Base-by-base conservation (phyloP, 331 rosid species). In the Pyrus hybrid region DNA sequence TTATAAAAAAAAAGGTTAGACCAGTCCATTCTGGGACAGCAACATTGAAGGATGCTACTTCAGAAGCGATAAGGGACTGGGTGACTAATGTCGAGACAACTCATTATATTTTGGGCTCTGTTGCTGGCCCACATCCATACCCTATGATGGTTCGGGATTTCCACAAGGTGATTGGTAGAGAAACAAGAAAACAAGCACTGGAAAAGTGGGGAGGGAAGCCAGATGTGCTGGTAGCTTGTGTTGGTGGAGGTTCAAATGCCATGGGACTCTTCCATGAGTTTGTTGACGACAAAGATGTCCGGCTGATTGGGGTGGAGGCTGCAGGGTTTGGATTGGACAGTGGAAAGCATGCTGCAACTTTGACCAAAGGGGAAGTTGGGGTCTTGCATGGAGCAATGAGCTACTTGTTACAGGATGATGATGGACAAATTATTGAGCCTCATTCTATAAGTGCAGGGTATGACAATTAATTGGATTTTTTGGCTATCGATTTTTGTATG, bases 371-470 rank as follows among this genome's bases (percentile, higher is more conserved):
- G 51, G 97, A 95, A 74, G 76, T 92, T 28, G 99, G 99, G 16
- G 96, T 95, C 79, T 70, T 95, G 85, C 97, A 95, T 76, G 99
- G 99, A 80, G 96, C 99, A 21, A 95, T 95, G 99, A 90, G 99
- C 82, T 95, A 95, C 83, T 88, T 95, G 53, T 82, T 95, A 57
- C 99, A 92, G 81, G 99, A 95, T 84, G 97, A 92, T 6, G 99
- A 95, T 73, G 99, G 99, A 5, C 97, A 95, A 85, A 92, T 92
- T 47, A 47, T 95, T 45, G 99, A 92, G 82, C 99, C 99, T 54
- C 99, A 95, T 77, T 95, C 97, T 23, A 90, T 95, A 21, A 95
- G 99, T 81, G 97, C 99, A 76, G 99, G 99, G 97, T 94, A 87
- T 71, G 79, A 53, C 80, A 28, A 60, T 49, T 74, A 43, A 57